phyloP scores from a whole-genome alignment of 495 filamentous ascomycete genomes.

The Neurospora cerealis region DNA sequence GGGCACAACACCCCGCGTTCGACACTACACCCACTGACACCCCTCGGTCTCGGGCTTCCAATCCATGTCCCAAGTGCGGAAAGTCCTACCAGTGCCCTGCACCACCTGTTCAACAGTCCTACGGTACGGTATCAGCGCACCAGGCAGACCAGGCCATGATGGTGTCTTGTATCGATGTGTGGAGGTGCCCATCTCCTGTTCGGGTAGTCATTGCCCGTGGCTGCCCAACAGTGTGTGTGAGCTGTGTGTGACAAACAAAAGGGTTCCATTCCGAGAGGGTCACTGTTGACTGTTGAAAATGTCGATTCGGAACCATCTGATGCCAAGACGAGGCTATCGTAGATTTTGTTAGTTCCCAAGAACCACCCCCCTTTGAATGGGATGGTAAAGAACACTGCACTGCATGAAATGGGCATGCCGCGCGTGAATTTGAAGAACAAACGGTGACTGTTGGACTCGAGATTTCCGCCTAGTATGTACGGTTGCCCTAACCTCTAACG shows the following conservation, averaged over 20 bases:
- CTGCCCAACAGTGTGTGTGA: neutral
- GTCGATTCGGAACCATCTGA: neutral
- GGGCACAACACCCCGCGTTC: neutral
- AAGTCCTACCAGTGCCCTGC: neutral
- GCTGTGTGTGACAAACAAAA: neutral
- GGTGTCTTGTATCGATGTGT: neutral
- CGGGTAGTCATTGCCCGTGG: neutral
- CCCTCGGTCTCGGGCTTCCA: neutral
- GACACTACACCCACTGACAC: neutral
- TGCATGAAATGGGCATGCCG: neutral
- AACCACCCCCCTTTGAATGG: neutral
- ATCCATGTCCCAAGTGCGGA: neutral
- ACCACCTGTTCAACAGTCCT: neutral
- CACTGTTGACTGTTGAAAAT: neutral
- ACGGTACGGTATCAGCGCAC: neutral
- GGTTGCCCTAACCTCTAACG: neutral
- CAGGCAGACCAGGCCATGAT: neutral
- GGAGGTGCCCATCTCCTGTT: neutral
- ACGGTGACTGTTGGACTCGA: neutral
- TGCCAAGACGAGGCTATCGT: neutral
- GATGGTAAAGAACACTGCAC: neutral
- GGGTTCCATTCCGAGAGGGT: neutral
- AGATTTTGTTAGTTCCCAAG: neutral
- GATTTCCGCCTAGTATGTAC: neutral
- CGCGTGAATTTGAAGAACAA: neutral